Conservation (phyloP, 257 asterid species). For the Gentiana macrophylla region DNA sequence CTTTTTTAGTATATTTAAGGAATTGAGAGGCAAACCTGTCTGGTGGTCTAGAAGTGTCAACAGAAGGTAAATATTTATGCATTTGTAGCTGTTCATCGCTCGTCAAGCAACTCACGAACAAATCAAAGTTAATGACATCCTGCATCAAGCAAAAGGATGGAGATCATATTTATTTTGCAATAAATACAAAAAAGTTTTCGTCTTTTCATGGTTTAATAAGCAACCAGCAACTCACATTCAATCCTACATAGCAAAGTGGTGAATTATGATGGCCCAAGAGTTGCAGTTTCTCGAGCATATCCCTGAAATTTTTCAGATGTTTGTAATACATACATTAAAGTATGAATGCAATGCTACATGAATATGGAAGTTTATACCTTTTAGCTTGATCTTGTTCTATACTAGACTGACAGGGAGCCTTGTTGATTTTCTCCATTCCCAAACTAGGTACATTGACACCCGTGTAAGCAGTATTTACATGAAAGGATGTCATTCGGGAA, state of each 20-base stretch:
- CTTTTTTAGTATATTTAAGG: background rate
- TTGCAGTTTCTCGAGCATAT: slow-evolving; percentile 55
- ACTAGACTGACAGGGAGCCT: slow-evolving; percentile 43
- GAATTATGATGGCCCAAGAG: slow-evolving; percentile 67
- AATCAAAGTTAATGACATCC: slow-evolving; percentile 52
- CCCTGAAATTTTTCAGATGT: slow-evolving; percentile 33
- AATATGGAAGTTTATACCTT: slow-evolving; percentile 31
- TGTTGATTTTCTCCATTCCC: slow-evolving; percentile 19
- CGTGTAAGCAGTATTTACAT: slow-evolving; percentile 22
- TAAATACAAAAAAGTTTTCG: background rate
- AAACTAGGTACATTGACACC: slow-evolving; percentile 16
- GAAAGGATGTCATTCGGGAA: slow-evolving; percentile 33
- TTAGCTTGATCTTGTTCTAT: slow-evolving; percentile 38
- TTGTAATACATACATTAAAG: background rate
- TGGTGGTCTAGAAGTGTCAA: slow-evolving; percentile 38
- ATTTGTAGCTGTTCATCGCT: slow-evolving; percentile 51
- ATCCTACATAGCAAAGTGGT: slow-evolving; percentile 53
- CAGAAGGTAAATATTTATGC: slow-evolving; percentile 48
- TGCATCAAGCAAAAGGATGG: slow-evolving; percentile 15
- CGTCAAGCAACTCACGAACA: slow-evolving; percentile 33
- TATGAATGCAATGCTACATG: background rate
- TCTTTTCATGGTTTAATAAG: background rate
- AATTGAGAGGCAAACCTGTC: slow-evolving; percentile 31
- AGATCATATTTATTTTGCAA: too few species aligned
- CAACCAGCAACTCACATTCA: slow-evolving; percentile 46